Evolutionary conservation across 2,329 filamentous ascomycete genomes (phyloP), one percentile per base, ranked within the genome.

Genomic region (Trichophyton rubrum): DNA sequence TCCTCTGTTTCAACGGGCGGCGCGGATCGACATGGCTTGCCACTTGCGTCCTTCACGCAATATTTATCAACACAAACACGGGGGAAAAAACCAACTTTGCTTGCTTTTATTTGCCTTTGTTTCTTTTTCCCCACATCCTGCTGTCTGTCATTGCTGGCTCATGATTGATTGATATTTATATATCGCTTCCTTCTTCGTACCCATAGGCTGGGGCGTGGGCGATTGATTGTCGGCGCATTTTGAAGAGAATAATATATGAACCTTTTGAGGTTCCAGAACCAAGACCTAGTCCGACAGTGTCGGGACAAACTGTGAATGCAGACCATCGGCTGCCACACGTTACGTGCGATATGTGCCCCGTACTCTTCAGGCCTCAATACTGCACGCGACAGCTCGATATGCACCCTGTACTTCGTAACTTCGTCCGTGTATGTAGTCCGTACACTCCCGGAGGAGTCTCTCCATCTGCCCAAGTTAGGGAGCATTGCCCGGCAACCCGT

Each of bases 111-210:
- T 30, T 30, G n/a, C 9, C 13, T 35, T 33, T 17, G 24, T 33
- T 35, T 35, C 27, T 17, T 15, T 55, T 22, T 51, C 17, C 20
- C 45, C 17, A 11, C 17, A 43, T 38, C 9, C 33, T 38, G 33
- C 47, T 6, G 22, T 20, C 47, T 20, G 51, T 55, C 51, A 53
- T n/a, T 15, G 9, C 49, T 33, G 13, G 20, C 6, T 33, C 13
- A 55, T 55, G 24, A 55, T 55, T 35, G 51, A 55, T 17, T 20
- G 51, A 27, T 55, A 55, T 55, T 35, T 55, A 35, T 55, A 53
- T 30, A 27, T 53, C 27, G 22, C 22, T 35, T 33, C 20, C 33
- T 24, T 15, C 33, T 4, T 38, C 11, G 33, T 53, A 55, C 27
- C 30, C 30, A 55, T 30, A 35, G 51, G 51, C 51, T 55, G 15